Evolutionary conservation across 2,329 filamentous ascomycete species (phyloP).

Genomic region (Nigrospora oryzae): DNA sequence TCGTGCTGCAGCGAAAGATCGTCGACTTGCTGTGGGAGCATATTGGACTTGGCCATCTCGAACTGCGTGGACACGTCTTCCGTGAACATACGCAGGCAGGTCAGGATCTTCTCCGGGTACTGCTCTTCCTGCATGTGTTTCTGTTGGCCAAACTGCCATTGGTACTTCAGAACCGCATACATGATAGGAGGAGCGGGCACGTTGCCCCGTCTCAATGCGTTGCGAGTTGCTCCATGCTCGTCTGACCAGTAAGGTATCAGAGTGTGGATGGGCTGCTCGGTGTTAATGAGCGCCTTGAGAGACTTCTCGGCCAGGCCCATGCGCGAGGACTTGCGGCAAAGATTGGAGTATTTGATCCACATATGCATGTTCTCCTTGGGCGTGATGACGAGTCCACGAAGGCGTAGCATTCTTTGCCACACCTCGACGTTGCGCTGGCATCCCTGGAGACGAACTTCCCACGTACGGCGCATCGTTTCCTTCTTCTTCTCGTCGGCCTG

Average conservation of each 20-base stretch:
- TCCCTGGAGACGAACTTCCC: slow-evolving; percentile 90
- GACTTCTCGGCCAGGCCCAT: slow-evolving; percentile 95
- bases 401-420: slow-evolving; percentile 96
- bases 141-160: slow-evolving; percentile 80
- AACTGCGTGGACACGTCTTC: slow-evolving; percentile 47
- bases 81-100: slow-evolving; percentile 53
- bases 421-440: slow-evolving; percentile 97
- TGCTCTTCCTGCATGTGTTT: slow-evolving; percentile 29
- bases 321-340: slow-evolving; percentile 92
- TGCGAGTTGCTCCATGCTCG: slow-evolving; percentile 11
- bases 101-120: slow-evolving; percentile 46
- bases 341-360: slow-evolving; percentile 99
- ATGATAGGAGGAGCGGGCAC: slow-evolving; percentile 63
- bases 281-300: slow-evolving; percentile 79
- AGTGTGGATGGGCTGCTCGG: slow-evolving; percentile 52
- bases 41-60: slow-evolving; percentile 38
- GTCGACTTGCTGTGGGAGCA: slow-evolving; percentile 38
- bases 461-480: slow-evolving; percentile 83
- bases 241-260: slow-evolving; percentile 53
- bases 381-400: slow-evolving; percentile 83
- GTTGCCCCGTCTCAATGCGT: neutral
- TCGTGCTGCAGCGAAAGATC: slow-evolving; percentile 36
- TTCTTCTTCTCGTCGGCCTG: slow-evolving; percentile 85
- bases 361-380: slow-evolving; percentile 94
- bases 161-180: slow-evolving; percentile 95